Conservation (phyloP, 2,329 filamentous ascomycete genomes). For the Epichloe gansuensis region DNA sequence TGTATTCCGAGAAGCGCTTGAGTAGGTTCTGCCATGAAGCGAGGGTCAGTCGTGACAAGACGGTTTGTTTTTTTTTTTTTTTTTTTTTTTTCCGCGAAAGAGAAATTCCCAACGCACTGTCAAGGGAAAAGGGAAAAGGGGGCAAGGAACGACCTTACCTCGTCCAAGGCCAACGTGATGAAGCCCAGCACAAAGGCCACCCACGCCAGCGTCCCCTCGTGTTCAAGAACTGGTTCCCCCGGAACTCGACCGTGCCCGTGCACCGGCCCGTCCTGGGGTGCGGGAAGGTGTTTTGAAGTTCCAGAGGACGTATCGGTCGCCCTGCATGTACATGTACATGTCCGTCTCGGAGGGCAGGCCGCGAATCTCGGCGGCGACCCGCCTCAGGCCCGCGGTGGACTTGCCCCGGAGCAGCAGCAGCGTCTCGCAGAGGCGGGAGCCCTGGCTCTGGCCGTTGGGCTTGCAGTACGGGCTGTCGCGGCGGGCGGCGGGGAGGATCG, state of each 20-base stretch:
- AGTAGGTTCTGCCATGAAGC: slow-evolving; percentile 18
- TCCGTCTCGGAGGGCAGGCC: slow-evolving; percentile 16
- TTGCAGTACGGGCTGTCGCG: slow-evolving; percentile 25
- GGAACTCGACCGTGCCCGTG: slow-evolving; percentile 27
- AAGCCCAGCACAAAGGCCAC: slow-evolving; percentile 28
- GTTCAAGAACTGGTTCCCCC: slow-evolving; percentile 26
- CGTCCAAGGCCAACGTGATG: slow-evolving; percentile 23
- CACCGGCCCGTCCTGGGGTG: slow-evolving; percentile 24
- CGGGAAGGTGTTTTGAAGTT: slow-evolving; percentile 29
- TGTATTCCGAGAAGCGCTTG: slow-evolving; percentile 15
- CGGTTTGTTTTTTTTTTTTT: neutral
- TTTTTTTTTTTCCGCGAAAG: neutral
- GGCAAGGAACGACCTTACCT: slow-evolving; percentile 15
- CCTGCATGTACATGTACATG: slow-evolving; percentile 27
- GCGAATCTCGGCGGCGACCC: slow-evolving; percentile 19
- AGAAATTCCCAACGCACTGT: neutral
- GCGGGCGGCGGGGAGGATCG: slow-evolving; percentile 20
- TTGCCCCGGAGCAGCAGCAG: slow-evolving; percentile 18
- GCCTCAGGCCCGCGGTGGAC: slow-evolving; percentile 13
- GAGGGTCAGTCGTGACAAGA: neutral
- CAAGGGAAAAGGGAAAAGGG: neutral
- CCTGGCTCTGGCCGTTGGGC: slow-evolving; percentile 20
- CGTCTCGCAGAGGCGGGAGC: slow-evolving; percentile 18
- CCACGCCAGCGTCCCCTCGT: slow-evolving; percentile 25
- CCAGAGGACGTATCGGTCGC: slow-evolving; percentile 27